These are phyloP conservation scores for Alternaria sp. DNA, from an alignment of 2,329 filamentous ascomycete species.

Conservation along the genomic window DNA sequence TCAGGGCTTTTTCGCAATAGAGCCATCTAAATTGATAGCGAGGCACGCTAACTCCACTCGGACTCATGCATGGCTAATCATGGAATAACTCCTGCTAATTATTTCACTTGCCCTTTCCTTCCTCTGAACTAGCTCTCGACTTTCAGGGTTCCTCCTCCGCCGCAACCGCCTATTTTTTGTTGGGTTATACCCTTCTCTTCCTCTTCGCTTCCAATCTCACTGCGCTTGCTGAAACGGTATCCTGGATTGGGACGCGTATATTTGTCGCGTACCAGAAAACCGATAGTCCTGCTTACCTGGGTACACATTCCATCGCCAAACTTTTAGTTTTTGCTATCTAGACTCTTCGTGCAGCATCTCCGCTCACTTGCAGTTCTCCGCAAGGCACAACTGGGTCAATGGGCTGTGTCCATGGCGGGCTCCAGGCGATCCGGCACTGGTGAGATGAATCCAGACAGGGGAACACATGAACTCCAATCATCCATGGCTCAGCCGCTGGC, in stretches of 20 bases:
- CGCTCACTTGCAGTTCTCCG: conserved; percentile 5
- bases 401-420: conserved; percentile 2
- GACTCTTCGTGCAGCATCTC: conserved; percentile 7
- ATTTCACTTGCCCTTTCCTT: conserved; percentile 24
- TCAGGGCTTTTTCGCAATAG: conserved; percentile 36
- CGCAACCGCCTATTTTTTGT: conserved; percentile 2
- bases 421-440: conserved; percentile 5
- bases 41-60: conserved; percentile 34
- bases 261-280: conserved; percentile 4
- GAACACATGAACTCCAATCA: conserved; percentile 20
- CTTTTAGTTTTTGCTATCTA: conserved; percentile 4
- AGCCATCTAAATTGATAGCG: conserved; percentile 32
- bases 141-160: not conserved
- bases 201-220: conserved; percentile 9
- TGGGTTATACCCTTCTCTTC: not conserved
- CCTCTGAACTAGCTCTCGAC: conserved; percentile 20
- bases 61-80: conserved; percentile 34
- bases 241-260: not conserved
- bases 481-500: conserved; percentile 15
- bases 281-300: not conserved
- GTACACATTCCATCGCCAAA: not conserved
- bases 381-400: conserved; percentile 3
- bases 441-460: conserved; percentile 9
- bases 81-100: conserved; percentile 43
- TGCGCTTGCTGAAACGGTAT: conserved; percentile 1